A percentile compares a stretch with the other conserved stretches of the same genome.
These are phyloP conservation scores for Aspergillus fijiensis DNA, from an alignment of 2,329 filamentous ascomycete genomes.

Conservation along the genomic window DNA sequence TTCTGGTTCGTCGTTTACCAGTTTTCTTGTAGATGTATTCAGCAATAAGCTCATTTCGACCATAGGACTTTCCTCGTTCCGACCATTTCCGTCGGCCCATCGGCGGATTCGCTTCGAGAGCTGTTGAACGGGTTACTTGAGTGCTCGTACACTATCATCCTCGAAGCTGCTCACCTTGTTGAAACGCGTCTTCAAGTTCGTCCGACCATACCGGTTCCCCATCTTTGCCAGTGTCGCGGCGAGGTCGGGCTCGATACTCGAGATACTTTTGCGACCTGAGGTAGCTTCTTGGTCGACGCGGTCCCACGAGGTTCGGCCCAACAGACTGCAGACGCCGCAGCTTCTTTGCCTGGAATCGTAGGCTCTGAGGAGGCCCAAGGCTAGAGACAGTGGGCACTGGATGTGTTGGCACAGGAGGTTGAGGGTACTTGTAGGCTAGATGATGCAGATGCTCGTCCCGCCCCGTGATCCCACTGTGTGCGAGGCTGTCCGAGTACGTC, in stretches of 20 bases:
- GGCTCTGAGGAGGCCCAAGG: slow-evolving; percentile 31
- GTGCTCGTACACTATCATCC: neutral
- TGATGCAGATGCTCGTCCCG: slow-evolving; percentile 39
- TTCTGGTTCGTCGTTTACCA: slow-evolving; percentile 53
- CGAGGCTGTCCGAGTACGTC: slow-evolving; percentile 37
- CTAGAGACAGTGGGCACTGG: slow-evolving; percentile 24
- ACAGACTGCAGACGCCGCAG: slow-evolving; percentile 38
- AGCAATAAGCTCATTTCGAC: slow-evolving; percentile 62
- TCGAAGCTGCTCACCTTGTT: slow-evolving; percentile 39
- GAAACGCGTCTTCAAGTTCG: slow-evolving; percentile 49
- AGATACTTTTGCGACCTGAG: slow-evolving; percentile 46
- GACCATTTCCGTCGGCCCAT: slow-evolving; percentile 59
- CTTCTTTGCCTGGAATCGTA: slow-evolving; percentile 36
- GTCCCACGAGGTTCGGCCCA: slow-evolving; percentile 25
- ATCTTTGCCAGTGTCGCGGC: slow-evolving; percentile 45
- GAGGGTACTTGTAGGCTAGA: slow-evolving; percentile 39
- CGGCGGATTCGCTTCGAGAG: slow-evolving; percentile 56
- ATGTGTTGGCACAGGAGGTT: slow-evolving; percentile 27
- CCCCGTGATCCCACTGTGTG: slow-evolving; percentile 28
- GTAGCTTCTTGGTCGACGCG: slow-evolving; percentile 36
- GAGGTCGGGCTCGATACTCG: slow-evolving; percentile 45
- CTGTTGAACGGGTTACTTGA: slow-evolving; percentile 29
- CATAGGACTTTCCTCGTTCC: slow-evolving; percentile 54
- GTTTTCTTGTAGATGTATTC: slow-evolving; percentile 58
- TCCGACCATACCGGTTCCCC: slow-evolving; percentile 49